Conservation (phyloP, 257 asterid species). For the Rhazya stricta region DNA sequence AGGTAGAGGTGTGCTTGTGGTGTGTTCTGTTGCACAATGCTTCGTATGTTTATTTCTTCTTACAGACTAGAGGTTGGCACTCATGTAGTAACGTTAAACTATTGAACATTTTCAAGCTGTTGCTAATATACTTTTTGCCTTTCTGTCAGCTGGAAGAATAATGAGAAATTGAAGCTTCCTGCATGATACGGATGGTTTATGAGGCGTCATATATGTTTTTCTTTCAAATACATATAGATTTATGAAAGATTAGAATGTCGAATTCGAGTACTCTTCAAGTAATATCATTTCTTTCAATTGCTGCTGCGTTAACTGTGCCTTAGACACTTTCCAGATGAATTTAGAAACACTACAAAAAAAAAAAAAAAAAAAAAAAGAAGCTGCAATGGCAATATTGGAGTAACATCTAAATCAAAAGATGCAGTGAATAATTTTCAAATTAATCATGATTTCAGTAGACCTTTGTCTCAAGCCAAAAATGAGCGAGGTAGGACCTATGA, state of each 20-base stretch:
- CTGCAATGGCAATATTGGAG: too few species aligned
- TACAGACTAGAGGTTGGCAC: not conserved
- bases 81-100: not conserved
- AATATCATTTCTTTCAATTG: not conserved
- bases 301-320: not conserved
- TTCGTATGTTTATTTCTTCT: not conserved
- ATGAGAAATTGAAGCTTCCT: slow-evolving; percentile 37
- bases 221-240: not conserved
- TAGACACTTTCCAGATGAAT: not conserved
- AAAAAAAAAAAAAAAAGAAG: too few species aligned
- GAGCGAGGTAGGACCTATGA: too few species aligned
- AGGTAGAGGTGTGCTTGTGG: not conserved
- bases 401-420: too few species aligned
- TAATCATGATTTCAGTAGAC: not conserved
- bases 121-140: not conserved
- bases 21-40: not conserved
- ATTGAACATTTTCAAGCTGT: not conserved
- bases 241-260: not conserved
- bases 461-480: too few species aligned
- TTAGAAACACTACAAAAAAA: not conserved
- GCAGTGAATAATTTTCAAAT: too few species aligned
- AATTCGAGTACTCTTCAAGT: not conserved
- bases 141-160: slow-evolving; percentile 39
- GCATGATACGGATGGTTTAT: slow-evolving; percentile 21
- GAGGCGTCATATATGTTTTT: not conserved